These are phyloP conservation scores for Prosopis cineraria DNA, from an alignment of 306 rosid genomes.

Conservation along the genomic window DNA sequence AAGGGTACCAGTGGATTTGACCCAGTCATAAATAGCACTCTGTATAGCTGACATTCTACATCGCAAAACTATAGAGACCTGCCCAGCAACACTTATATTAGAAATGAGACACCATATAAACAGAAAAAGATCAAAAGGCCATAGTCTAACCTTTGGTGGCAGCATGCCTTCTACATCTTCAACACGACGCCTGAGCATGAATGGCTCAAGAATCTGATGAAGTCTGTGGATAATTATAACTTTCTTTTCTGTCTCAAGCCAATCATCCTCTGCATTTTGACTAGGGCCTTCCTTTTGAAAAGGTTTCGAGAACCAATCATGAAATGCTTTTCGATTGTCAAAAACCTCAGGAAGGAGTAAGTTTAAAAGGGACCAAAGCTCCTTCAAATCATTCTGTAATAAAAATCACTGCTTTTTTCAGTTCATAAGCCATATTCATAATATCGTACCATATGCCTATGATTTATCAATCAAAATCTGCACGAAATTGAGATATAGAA, in stretches of 20 bases:
- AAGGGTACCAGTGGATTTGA: constrained; percentile 95
- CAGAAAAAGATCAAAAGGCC: constrained; percentile 23
- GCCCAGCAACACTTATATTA: constrained; percentile 50
- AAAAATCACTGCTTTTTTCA: constrained; percentile 26
- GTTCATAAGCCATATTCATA: constrained; percentile 16
- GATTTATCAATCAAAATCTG: constrained; percentile 18
- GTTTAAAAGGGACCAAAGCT: constrained; percentile 98
- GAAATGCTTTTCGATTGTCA: constrained; percentile 94
- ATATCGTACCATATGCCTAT: constrained; percentile 5
- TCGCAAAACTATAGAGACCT: constrained; percentile 83
- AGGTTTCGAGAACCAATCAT: constrained; percentile 98
- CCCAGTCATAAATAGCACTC: constrained; percentile 95
- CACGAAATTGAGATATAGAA: constrained; percentile 1
- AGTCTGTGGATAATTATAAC: constrained; percentile 94
- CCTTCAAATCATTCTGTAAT: constrained; percentile 97
- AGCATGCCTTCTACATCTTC: constrained; percentile 98
- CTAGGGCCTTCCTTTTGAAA: constrained; percentile 87
- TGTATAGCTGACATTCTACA: constrained; percentile 96
- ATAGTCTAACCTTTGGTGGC: constrained; percentile 79
- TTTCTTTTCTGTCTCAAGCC: constrained; percentile 98
- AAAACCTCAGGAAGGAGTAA: constrained; percentile 98
- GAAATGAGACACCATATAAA: constrained; percentile 30
- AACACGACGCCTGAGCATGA: constrained; percentile 99
- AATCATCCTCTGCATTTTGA: constrained; percentile 88
- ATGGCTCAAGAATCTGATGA: constrained; percentile 99